These are phyloP conservation scores for Hymenoscyphus linearis DNA, from an alignment of 2,329 filamentous ascomycete species.

Conservation along the genomic window DNA sequence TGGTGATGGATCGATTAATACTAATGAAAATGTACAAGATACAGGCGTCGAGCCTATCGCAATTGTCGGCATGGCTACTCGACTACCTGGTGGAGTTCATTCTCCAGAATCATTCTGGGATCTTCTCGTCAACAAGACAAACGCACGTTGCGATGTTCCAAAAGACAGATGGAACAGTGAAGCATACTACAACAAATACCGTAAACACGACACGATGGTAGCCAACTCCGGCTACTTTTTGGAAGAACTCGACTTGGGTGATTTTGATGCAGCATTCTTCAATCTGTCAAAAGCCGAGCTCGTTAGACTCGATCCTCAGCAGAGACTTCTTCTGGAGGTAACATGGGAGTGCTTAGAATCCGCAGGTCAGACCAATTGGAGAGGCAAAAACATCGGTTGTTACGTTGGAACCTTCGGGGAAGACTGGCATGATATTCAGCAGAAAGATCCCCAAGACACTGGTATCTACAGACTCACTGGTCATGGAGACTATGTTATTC, in stretches of 20 bases:
- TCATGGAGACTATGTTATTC: slow-evolving; percentile 13
- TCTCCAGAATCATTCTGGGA: slow-evolving; percentile 9
- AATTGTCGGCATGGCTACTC: slow-evolving; percentile 23
- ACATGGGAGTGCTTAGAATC: slow-evolving; percentile 26
- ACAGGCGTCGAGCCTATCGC: slow-evolving; percentile 12
- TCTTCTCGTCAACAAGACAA: slow-evolving; percentile 7
- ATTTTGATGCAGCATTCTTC: slow-evolving; percentile 17
- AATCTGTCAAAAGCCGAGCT: slow-evolving; percentile 13
- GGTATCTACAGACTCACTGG: slow-evolving; percentile 9
- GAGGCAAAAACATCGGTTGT: slow-evolving; percentile 15
- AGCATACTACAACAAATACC: slow-evolving; percentile 10
- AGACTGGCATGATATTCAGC: slow-evolving; percentile 11
- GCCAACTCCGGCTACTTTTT: slow-evolving; percentile 16
- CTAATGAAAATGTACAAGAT: not conserved
- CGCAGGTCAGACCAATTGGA: slow-evolving; percentile 17
- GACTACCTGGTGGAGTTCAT: slow-evolving; percentile 27
- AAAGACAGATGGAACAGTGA: slow-evolving; percentile 11
- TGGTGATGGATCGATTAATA: not conserved
- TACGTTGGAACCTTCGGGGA: slow-evolving; percentile 13
- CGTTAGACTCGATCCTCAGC: slow-evolving; percentile 25
- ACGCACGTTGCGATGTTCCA: slow-evolving; percentile 6
- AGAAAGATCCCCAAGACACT: slow-evolving; percentile 6
- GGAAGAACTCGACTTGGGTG: slow-evolving; percentile 10
- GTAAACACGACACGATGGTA: slow-evolving; percentile 1
- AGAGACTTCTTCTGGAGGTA: slow-evolving; percentile 26